These are phyloP conservation scores for Penicillium sp. DNA, from an alignment of 2,329 filamentous ascomycete species.

Conservation along the genomic window DNA sequence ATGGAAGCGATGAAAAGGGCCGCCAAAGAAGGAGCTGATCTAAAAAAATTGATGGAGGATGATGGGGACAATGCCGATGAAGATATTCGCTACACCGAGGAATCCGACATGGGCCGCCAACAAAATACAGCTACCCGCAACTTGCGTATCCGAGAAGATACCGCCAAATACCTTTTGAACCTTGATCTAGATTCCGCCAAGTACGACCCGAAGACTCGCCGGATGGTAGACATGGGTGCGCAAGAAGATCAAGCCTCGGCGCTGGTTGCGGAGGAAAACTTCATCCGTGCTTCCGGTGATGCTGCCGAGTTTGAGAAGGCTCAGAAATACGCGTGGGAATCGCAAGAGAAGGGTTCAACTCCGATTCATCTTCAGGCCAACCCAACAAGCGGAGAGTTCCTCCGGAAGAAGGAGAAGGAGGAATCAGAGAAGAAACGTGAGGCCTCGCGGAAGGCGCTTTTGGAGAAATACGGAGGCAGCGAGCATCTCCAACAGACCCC, in stretches of 20 bases:
- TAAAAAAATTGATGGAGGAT: constrained; percentile 50
- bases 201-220: constrained; percentile 94
- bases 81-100: constrained; percentile 76
- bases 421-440: constrained; percentile 69
- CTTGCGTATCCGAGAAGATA: constrained; percentile 90
- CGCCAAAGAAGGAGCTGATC: constrained; percentile 51
- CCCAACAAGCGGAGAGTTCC: constrained; percentile 85
- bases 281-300: constrained; percentile 83
- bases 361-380: constrained; percentile 93
- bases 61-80: constrained; percentile 54
- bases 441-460: constrained; percentile 67
- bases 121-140: constrained; percentile 90
- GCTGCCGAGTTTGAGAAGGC: constrained; percentile 90
- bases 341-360: constrained; percentile 77
- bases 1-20: constrained; percentile 71
- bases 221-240: constrained; percentile 82
- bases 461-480: constrained; percentile 79
- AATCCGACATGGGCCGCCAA: constrained; percentile 93
- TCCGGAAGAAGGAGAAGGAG: constrained; percentile 74
- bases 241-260: constrained; percentile 77
- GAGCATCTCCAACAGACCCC: constrained; percentile 62
- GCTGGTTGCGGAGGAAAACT: constrained; percentile 89
- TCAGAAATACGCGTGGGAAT: constrained; percentile 91
- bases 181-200: constrained; percentile 94
- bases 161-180: constrained; percentile 93